Evolutionary conservation across 2,329 filamentous ascomycete genomes (phyloP).

Genomic region (Cladophialophora bantiana): DNA sequence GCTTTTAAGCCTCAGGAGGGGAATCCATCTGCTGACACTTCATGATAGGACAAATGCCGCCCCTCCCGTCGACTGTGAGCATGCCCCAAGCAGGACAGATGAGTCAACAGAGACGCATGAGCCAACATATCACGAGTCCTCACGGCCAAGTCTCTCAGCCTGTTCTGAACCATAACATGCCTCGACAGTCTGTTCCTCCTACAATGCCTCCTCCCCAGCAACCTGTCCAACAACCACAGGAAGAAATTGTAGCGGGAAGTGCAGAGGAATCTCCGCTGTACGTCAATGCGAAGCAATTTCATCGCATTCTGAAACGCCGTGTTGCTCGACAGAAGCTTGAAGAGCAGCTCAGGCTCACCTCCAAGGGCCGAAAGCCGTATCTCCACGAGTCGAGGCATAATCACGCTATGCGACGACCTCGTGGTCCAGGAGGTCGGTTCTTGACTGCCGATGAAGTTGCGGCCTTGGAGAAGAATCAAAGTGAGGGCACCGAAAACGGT

Average conservation of each 20-base stretch:
- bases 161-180: conserved; percentile 72
- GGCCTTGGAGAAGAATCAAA: conserved; percentile 73
- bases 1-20: conserved; percentile 43
- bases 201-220: conserved; percentile 58
- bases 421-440: conserved; percentile 93
- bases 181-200: conserved; percentile 59
- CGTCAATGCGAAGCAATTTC: conserved; percentile 98
- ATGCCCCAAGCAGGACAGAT: conserved; percentile 65
- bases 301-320: conserved; percentile 91
- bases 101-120: conserved; percentile 69
- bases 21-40: conserved; percentile 20
- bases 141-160: conserved; percentile 75
- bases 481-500: conserved; percentile 46
- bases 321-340: conserved; percentile 93
- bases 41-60: conserved; percentile 42
- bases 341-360: conserved; percentile 88
- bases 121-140: conserved; percentile 75
- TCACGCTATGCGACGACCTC: conserved; percentile 93
- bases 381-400: conserved; percentile 97
- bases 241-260: conserved; percentile 74
- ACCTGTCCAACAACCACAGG: conserved; percentile 69
- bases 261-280: conserved; percentile 94
- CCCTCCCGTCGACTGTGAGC: conserved; percentile 55
- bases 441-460: conserved; percentile 95
- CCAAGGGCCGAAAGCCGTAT: conserved; percentile 95